These are phyloP conservation scores for Didymosphaeria variabile DNA, from an alignment of 2,329 filamentous ascomycete genomes.

Conservation along the genomic window DNA sequence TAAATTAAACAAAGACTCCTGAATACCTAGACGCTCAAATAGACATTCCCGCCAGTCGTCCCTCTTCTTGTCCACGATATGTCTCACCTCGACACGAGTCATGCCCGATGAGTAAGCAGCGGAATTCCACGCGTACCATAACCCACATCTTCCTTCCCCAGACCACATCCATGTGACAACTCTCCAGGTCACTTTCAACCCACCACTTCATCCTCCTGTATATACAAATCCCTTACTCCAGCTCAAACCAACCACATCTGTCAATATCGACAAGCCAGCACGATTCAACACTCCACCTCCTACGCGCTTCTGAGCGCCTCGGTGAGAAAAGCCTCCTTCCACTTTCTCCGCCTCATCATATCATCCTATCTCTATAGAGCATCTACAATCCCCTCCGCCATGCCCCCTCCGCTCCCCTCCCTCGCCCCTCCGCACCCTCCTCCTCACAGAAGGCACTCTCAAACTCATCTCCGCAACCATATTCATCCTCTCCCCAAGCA, in stretches of 20 bases:
- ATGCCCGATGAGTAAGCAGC: neutral
- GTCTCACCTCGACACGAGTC: neutral
- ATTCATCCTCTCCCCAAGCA: conserved; percentile 24
- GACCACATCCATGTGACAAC: neutral
- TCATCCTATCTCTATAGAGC: too few species aligned
- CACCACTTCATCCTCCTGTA: neutral
- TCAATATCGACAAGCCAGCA: too few species aligned
- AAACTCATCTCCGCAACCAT: conserved; percentile 25
- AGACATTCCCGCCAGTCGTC: too few species aligned
- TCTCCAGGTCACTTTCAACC: neutral
- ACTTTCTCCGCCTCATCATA: too few species aligned
- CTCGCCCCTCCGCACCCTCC: conserved; percentile 25
- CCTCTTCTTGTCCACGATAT: neutral
- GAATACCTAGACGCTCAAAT: neutral
- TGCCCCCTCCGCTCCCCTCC: neutral
- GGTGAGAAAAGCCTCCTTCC: too few species aligned
- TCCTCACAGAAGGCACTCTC: conserved; percentile 26
- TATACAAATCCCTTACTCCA: neutral
- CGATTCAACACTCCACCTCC: too few species aligned
- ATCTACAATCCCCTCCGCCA: neutral
- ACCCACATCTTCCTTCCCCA: too few species aligned
- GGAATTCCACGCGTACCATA: neutral
- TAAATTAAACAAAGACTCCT: neutral
- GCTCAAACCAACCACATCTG: too few species aligned
- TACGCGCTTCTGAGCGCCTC: too few species aligned